These are phyloP conservation scores for Odontarrhena argentea DNA, from an alignment of 345 rosid species.

Conservation along the genomic window DNA sequence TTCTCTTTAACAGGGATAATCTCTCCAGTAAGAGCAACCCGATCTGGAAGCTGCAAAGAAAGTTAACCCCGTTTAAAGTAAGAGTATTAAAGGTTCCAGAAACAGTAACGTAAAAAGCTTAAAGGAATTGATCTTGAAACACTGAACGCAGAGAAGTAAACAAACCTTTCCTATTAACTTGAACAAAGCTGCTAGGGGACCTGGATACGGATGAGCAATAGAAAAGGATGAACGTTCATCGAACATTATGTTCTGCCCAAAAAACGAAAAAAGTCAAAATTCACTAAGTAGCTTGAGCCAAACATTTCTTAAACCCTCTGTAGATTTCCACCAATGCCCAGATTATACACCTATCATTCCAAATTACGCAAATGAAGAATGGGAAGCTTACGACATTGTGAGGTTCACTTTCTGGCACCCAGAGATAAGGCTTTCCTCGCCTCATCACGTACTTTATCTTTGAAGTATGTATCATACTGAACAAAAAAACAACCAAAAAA, in stretches of 20 bases:
- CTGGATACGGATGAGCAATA: slow-evolving; percentile 69
- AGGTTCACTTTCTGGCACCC: slow-evolving; percentile 76
- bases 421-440: slow-evolving; percentile 77
- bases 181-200: slow-evolving; percentile 61
- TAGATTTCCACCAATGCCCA: background rate
- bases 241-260: slow-evolving; percentile 66
- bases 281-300: slow-evolving; percentile 1
- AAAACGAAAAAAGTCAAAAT: background rate
- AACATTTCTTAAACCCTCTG: slow-evolving; percentile 1
- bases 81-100: background rate
- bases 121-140: slow-evolving; percentile 19
- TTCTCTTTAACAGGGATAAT: slow-evolving; percentile 62
- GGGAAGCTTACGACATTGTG: slow-evolving; percentile 71
- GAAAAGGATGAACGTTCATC: slow-evolving; percentile 87
- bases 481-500: background rate
- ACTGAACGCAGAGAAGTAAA: slow-evolving; percentile 24
- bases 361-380: slow-evolving; percentile 7
- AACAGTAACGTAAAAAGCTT: slow-evolving; percentile 5
- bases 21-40: slow-evolving; percentile 82
- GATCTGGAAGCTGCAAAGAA: slow-evolving; percentile 66
- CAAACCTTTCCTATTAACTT: slow-evolving; percentile 65
- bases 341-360: background rate
- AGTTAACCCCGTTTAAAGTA: background rate
- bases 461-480: slow-evolving; percentile 68
- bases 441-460: slow-evolving; percentile 75